Base-by-base conservation (phyloP, 768 basidiomycete species). In the Pleurotus sapidus region DNA sequence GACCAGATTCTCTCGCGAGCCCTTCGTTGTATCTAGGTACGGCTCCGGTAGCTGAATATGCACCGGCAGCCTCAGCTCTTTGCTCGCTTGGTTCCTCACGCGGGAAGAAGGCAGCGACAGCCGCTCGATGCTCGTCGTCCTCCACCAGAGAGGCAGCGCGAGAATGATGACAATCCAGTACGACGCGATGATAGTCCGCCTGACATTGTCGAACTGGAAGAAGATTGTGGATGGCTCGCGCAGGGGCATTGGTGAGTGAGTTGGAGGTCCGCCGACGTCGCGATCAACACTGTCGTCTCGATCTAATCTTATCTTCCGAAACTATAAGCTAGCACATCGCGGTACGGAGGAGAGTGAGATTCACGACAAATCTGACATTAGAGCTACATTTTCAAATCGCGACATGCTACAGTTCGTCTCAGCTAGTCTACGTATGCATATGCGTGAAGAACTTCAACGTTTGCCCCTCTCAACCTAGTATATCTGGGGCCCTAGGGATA, bases 131-230 rank as follows among this genome's bases (percentile, higher is more conserved):
- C 90, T 91, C 4, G 97, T 98, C 24, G 90, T 87, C 50, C 77
- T 79, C 93, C 94, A 98, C 97, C 97, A 99, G 49, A 93, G 79
- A 2, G 97, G 97, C 17, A 95, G 58, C 1, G 88, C 88, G 5
- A 93, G 72, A 34, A 96, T 61, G 37, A 97, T 79, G 24, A 93
- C 72, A 23, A 80, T 55, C 84, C 94, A 94, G 70, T 95, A 97
- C 0, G 90, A 82, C 3, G 77, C 69, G 57, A 95, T 77, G 60
- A 94, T 86, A 23, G 72, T 72, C 61, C 87, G 74, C 27, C 89
- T 78, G 43, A 78, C 75, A 50, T 57, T 63, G 49, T 73, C 67
- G 12, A 73, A 72, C 67, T 89, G 84, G 61, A 80, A 86, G 64
- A 76, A 75, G 20, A 86, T 70, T 14, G 67, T 75, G 46, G 78